These are phyloP conservation scores for Trichoderma sp. DNA, from an alignment of 2,329 filamentous ascomycete genomes.

Conservation along the genomic window DNA sequence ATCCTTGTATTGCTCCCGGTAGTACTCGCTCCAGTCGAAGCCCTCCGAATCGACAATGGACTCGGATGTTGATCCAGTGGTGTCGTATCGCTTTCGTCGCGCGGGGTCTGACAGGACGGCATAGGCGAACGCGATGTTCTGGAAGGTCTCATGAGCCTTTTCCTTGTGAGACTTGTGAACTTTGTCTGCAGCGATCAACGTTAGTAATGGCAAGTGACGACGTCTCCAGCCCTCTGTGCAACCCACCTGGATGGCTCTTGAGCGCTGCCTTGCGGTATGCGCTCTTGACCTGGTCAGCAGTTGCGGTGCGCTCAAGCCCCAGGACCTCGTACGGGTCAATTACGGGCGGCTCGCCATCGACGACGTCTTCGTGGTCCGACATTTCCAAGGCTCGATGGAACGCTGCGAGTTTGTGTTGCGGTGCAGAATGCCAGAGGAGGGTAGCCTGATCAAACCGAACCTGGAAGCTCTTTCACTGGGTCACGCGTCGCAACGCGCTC, in stretches of 20 bases:
- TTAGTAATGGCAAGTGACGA: constrained; percentile 21
- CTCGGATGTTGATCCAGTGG: constrained; percentile 84
- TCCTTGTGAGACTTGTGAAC: constrained; percentile 64
- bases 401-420: not conserved
- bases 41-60: constrained; percentile 71
- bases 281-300: constrained; percentile 75
- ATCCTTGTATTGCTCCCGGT: constrained; percentile 76
- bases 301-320: constrained; percentile 65
- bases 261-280: constrained; percentile 91
- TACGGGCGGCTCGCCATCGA: constrained; percentile 56
- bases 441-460: constrained; percentile 4
- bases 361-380: constrained; percentile 50
- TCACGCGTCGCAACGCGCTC: constrained; percentile 23
- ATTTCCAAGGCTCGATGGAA: constrained; percentile 33
- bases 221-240: not conserved
- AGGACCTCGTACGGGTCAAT: constrained; percentile 81
- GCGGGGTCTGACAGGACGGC: constrained; percentile 81
- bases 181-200: constrained; percentile 61
- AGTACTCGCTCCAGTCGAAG: constrained; percentile 91
- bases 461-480: not conserved
- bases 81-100: constrained; percentile 82
- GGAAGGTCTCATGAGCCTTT: constrained; percentile 75
- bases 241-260: constrained; percentile 76
- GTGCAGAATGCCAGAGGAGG: constrained; percentile 9
- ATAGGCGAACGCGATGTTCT: constrained; percentile 89